phyloP scores from a whole-genome alignment of 495 filamentous ascomycete species.

The Tuber microsphaerosporum region DNA sequence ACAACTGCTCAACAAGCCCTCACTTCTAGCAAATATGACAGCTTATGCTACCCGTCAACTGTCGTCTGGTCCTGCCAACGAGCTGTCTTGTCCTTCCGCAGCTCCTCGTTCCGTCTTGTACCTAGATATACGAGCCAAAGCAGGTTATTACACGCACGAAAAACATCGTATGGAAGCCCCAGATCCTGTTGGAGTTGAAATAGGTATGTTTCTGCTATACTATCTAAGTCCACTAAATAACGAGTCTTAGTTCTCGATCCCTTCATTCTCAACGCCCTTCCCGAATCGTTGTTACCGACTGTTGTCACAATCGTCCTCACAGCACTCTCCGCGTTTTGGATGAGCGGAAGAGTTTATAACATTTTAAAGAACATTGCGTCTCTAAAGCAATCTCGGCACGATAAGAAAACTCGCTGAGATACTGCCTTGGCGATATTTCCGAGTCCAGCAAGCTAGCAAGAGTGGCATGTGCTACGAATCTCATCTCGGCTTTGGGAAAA shows the following conservation, averaged over 20 bases:
- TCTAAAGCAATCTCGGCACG: background rate
- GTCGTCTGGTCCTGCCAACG: constrained; percentile 10
- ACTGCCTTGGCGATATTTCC: background rate
- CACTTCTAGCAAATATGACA: constrained; percentile 33
- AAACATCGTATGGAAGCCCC: constrained; percentile 66
- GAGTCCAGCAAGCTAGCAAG: background rate
- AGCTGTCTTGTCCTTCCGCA: constrained; percentile 13
- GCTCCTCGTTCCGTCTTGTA: constrained; percentile 57
- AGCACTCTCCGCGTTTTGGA: constrained; percentile 41
- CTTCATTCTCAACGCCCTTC: constrained; percentile 64
- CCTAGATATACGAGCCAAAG: constrained; percentile 65
- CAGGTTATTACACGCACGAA: constrained; percentile 75
- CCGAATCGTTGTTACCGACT: constrained; percentile 62
- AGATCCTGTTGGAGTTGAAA: constrained; percentile 68
- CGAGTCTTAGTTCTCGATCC: constrained; percentile 65
- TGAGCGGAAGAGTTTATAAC: constrained; percentile 32
- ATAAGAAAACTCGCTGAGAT: background rate
- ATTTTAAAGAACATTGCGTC: constrained; percentile 19
- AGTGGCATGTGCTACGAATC: background rate
- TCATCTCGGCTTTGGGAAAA: background rate
- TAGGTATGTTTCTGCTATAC: constrained; percentile 48
- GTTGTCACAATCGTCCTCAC: constrained; percentile 55
- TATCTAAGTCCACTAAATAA: constrained; percentile 8
- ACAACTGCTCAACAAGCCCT: constrained; percentile 34
- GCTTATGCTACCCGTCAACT: constrained; percentile 23